Base-by-base conservation (phyloP, 1,284 basidiomycete species). In the Cystobasidium sp. region DNA sequence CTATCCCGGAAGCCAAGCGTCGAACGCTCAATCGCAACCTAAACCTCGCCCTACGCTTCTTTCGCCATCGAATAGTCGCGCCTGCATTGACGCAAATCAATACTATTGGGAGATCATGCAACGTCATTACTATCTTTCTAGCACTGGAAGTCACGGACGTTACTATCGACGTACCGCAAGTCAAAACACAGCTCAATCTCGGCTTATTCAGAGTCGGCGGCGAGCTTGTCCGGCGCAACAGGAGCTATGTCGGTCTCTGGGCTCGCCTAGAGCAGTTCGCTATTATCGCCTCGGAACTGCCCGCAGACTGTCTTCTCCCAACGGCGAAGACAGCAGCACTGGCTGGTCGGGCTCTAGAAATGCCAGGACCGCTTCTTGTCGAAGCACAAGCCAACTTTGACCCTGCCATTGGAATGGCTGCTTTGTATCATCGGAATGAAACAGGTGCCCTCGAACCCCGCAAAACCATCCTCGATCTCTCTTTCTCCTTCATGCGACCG, bases 391-490 rank as follows among this genome's bases (percentile, higher is more conserved):
- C 70, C 6, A 18, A 44, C 22, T 73, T 73, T 22, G 70, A 73
- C 52, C 70, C 70, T 6, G 31, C 70, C n/a, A 73, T 73, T 53
- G 70, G 70, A 18, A 66, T 73, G 24, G 70, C 70, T 2, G 70
- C 51, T 12, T 52, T 73, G 1, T 73, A 73, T 46, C 70, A 73
- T 37, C 70, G 70, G 22, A 59, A 66, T 18, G 51, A 62, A 9
- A 16, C 24, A 10, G 62, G 63, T 16, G 18, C 22, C 16, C 39
- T 73, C 6, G 70, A 65, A 43, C 70, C 70, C 3, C 62, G 70
- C 24, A 65, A 73, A 31, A 58, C 39, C 52, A 66, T 66, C 18
- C 52, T 73, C 1, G 70, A 58, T 31, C 39, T 73, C 9, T 63
- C 49, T 16, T 46, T 73, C 24, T 16, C 52, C 5, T 73, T 73